Percentiles rank a stretch among this genome's conserved stretches.
phyloP scores from a whole-genome alignment of 208 protist genomes.

The Crithidia brevicula region DNA sequence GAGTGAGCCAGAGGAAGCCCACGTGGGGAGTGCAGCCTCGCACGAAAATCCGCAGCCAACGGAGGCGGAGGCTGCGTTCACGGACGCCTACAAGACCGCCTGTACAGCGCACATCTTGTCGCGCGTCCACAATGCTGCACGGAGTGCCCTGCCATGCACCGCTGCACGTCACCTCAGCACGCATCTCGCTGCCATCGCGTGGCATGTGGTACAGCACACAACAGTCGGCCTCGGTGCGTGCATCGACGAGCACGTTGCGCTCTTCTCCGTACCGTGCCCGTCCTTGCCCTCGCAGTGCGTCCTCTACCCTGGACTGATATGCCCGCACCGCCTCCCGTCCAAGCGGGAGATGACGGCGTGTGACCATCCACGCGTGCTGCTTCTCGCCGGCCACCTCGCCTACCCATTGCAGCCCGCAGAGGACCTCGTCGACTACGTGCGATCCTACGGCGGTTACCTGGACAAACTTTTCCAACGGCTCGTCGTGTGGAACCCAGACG shows the following conservation, averaged over 20 bases:
- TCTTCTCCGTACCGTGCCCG: constrained; percentile 13
- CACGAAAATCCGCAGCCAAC: background rate
- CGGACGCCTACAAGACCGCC: constrained; percentile 2
- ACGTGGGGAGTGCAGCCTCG: constrained; percentile 5
- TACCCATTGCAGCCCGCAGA: constrained; percentile 33
- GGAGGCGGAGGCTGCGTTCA: background rate
- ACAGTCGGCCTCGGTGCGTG: constrained; percentile 22
- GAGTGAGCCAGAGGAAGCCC: background rate
- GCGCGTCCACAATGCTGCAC: constrained; percentile 1
- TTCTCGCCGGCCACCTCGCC: constrained; percentile 66
- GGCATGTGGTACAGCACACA: constrained; percentile 28
- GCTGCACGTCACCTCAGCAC: background rate
- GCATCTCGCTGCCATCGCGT: constrained; percentile 26
- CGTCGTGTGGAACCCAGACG: constrained; percentile 50
- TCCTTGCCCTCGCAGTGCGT: constrained; percentile 19
- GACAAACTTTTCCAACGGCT: constrained; percentile 82
- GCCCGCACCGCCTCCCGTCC: constrained; percentile 26
- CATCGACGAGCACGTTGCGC: constrained; percentile 18
- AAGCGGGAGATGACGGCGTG: constrained; percentile 35
- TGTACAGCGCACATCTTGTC: constrained; percentile 20
- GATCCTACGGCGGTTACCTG: constrained; percentile 61
- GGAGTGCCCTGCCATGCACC: background rate
- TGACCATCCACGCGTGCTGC: constrained; percentile 55
- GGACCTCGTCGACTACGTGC: constrained; percentile 64
- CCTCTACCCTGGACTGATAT: constrained; percentile 30